A percentile compares a stretch with the other conserved stretches of the same genome.
Evolutionary conservation across 164 flowering plant species (phyloP).

Genomic region (Cinnamomum chago): DNA sequence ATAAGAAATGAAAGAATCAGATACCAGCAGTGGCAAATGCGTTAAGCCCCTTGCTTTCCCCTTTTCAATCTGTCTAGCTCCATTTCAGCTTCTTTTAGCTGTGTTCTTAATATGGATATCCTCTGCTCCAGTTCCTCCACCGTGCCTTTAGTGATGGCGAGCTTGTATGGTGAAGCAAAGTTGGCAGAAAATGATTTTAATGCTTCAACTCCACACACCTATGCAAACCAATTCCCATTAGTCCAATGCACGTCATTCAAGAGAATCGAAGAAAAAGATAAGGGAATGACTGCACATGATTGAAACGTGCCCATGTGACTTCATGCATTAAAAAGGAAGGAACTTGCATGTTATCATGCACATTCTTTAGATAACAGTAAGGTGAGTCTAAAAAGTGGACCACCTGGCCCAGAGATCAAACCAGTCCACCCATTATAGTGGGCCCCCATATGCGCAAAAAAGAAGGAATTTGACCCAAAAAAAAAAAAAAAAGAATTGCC

Average conservation of each 20-base stretch:
- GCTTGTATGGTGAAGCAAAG: conserved; percentile 60
- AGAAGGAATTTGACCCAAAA: no score
- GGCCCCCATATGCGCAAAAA: no score
- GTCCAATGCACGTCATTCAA: background rate
- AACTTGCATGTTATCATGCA: no score
- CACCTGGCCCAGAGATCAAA: background rate
- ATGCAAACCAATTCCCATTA: background rate
- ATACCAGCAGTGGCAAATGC: background rate
- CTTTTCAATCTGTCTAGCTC: conserved; percentile 71
- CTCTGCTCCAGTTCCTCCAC: conserved; percentile 64
- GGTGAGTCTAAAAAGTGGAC: background rate
- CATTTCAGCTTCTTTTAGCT: conserved; percentile 63
- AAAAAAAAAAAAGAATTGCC: background rate
- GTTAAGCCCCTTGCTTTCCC: conserved; percentile 59
- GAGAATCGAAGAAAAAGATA: background rate
- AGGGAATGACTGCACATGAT: background rate
- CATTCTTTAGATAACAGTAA: background rate
- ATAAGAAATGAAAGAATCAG: conserved; percentile 1
- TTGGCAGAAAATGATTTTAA: conserved; percentile 55
- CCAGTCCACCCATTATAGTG: no score
- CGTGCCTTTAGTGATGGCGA: conserved; percentile 28
- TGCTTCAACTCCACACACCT: conserved; percentile 92
- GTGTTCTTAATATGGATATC: conserved; percentile 42
- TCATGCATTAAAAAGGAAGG: no score
- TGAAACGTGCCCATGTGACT: no score